These are phyloP conservation scores for Cucurbita ficifolia DNA, from an alignment of 306 rosid genomes.

Conservation along the genomic window DNA sequence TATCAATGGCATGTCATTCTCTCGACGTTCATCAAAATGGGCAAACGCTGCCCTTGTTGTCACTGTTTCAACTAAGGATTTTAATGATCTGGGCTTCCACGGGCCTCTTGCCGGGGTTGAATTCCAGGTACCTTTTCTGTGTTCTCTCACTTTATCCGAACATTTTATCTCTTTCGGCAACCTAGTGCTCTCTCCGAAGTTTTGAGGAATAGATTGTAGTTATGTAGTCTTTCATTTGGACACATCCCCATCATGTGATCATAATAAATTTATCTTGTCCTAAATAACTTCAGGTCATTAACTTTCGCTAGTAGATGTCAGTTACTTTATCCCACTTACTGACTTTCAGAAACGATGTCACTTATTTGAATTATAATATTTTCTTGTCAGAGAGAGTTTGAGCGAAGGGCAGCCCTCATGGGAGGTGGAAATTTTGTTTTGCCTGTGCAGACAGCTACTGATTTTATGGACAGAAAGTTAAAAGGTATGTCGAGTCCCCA, in stretches of 20 bases:
- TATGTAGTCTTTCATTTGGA: not conserved
- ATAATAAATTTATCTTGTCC: not conserved
- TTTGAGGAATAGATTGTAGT: not conserved
- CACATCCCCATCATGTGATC: not conserved
- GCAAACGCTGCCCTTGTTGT: constrained; percentile 98
- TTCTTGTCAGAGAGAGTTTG: constrained; percentile 52
- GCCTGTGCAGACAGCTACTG: constrained; percentile 87
- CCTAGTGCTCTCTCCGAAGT: not conserved
- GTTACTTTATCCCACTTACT: not conserved
- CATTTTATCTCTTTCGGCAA: not conserved
- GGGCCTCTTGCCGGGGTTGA: constrained; percentile 91
- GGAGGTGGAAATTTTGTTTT: constrained; percentile 87
- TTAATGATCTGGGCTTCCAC: constrained; percentile 40
- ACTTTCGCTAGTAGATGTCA: not conserved
- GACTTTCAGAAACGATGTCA: constrained; percentile 3
- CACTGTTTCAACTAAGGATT: constrained; percentile 62
- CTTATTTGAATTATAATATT: not conserved
- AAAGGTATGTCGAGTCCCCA: constrained; percentile 30
- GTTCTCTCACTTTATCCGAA: not conserved
- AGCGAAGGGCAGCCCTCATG: constrained; percentile 65
- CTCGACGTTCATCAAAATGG: constrained; percentile 89
- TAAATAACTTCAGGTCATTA: not conserved
- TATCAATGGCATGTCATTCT: constrained; percentile 94
- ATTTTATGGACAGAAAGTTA: constrained; percentile 56
- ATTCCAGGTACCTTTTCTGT: constrained; percentile 48